Conservation (phyloP, 495 filamentous ascomycete genomes). For the Chaetomium tenue region DNA sequence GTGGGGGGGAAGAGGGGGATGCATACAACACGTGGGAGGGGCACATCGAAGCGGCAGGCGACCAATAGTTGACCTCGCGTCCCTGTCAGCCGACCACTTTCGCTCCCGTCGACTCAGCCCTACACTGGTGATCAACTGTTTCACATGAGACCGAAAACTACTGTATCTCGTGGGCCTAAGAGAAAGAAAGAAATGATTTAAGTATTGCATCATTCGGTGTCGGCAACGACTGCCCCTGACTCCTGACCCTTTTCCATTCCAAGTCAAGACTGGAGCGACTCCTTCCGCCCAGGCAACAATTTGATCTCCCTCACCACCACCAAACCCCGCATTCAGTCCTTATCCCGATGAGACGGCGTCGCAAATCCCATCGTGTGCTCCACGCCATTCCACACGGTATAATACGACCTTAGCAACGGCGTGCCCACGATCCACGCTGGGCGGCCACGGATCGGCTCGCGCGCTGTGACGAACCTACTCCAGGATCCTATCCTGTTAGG, state of each 20-base stretch:
- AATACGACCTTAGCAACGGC: constrained; percentile 28
- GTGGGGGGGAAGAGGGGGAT: not conserved
- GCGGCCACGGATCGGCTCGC: constrained; percentile 22
- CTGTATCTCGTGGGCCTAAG: too few relatives aligned
- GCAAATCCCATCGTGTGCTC: constrained; percentile 27
- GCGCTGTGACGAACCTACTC: too few relatives aligned
- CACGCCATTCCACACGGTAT: constrained; percentile 31
- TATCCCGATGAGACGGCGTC: not conserved
- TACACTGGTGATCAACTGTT: too few relatives aligned
- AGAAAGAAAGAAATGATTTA: too few relatives aligned
- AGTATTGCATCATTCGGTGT: too few relatives aligned
- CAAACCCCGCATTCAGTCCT: not conserved
- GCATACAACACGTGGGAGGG: constrained; percentile 12
- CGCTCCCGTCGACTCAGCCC: too few relatives aligned
- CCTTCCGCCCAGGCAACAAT: not conserved
- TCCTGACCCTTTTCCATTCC: too few relatives aligned
- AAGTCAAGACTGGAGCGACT: too few relatives aligned
- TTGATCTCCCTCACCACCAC: not conserved
- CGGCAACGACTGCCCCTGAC: too few relatives aligned
- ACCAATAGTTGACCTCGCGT: constrained; percentile 11
- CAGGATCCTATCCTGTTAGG: too few relatives aligned
- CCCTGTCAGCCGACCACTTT: constrained; percentile 12
- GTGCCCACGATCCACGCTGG: constrained; percentile 31
- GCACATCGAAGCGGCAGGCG: constrained; percentile 1
- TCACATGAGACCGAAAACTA: too few relatives aligned